phyloP scores from a whole-genome alignment of 2,329 filamentous ascomycete species.

The Aspergillus flavus region DNA sequence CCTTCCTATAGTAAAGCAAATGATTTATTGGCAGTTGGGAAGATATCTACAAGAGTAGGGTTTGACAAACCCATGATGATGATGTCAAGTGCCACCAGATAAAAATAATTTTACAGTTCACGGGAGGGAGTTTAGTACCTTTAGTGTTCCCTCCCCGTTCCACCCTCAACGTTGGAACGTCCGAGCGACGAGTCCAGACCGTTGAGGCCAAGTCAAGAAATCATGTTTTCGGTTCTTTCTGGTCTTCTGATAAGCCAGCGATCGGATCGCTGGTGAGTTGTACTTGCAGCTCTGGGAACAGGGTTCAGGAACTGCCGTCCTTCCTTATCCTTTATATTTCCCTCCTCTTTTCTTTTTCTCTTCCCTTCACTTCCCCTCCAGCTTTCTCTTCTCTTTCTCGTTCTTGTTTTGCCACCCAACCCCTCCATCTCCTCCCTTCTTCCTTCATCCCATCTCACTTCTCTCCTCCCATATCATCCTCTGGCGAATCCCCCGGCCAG shows the following conservation, averaged over 20 bases:
- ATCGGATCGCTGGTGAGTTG: constrained; percentile 6
- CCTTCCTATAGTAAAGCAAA: no score
- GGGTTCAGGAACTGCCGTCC: constrained; percentile 8
- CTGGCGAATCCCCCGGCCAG: constrained; percentile 4
- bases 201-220: background rate
- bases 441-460: background rate
- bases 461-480: background rate
- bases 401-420: background rate
- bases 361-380: background rate
- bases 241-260: constrained; percentile 7
- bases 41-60: no score
- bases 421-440: background rate
- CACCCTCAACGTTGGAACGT: no score
- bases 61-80: no score
- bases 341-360: background rate
- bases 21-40: no score
- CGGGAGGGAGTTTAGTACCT: background rate
- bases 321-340: constrained; percentile 1
- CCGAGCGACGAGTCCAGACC: background rate
- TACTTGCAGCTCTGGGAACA: constrained; percentile 6
- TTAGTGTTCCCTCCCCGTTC: no score
- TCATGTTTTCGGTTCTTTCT: constrained; percentile 1
- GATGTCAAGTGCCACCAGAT: background rate
- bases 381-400: background rate
- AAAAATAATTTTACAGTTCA: background rate